These are phyloP conservation scores for Cercophora sp. DNA, from an alignment of 495 filamentous ascomycete genomes.

Conservation along the genomic window DNA sequence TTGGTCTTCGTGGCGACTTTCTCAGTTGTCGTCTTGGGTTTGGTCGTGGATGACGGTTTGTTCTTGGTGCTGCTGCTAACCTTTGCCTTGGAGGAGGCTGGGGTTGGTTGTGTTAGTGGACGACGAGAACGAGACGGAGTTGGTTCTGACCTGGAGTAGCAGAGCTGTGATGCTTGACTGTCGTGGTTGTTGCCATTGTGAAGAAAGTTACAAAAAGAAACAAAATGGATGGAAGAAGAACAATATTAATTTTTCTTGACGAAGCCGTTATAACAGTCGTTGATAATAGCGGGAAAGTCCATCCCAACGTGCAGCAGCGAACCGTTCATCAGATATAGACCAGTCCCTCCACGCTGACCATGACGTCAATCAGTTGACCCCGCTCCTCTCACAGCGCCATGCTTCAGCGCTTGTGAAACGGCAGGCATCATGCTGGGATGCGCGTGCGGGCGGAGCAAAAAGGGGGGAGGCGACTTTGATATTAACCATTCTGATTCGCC, in stretches of 20 bases:
- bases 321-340: slow-evolving; percentile 1
- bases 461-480: slow-evolving; percentile 1
- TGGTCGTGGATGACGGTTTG: slow-evolving; percentile 4
- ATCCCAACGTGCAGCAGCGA: not conserved
- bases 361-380: slow-evolving; percentile 11
- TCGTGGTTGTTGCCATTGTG: not conserved
- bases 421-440: not conserved
- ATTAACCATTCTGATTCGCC: slow-evolving; percentile 1
- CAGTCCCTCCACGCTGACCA: not conserved
- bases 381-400: too few relatives aligned
- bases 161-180: not conserved
- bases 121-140: too few relatives aligned
- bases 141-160: not conserved
- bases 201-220: not conserved
- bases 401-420: too few relatives aligned
- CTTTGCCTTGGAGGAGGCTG: slow-evolving; percentile 1
- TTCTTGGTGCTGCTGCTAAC: slow-evolving; percentile 4
- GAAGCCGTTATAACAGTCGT: too few relatives aligned
- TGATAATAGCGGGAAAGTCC: not conserved
- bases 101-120: not conserved
- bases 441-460: too few relatives aligned
- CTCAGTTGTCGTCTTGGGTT: not conserved
- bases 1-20: slow-evolving; percentile 5
- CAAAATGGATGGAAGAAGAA: not conserved
- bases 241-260: too few relatives aligned